phyloP scores from a whole-genome alignment of 192 early-diverging fungal species.

The Dimargaris xerosporica region DNA sequence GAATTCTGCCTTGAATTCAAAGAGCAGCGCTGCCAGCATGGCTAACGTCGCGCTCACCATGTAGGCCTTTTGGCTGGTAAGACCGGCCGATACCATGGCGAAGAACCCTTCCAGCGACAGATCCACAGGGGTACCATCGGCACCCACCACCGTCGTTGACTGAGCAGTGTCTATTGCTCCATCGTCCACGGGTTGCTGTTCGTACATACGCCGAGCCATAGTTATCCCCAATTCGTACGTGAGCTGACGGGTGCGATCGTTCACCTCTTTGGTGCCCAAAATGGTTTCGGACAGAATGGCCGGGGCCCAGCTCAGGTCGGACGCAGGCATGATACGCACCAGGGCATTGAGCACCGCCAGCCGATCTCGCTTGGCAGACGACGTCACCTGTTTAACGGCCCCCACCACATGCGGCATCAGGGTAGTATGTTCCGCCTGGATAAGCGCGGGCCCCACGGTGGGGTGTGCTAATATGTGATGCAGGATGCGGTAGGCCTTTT shows the following conservation, averaged over 20 bases:
- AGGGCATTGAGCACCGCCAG: constrained; percentile 48
- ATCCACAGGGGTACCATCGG: not conserved
- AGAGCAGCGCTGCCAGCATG: constrained; percentile 68
- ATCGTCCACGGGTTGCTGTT: constrained; percentile 35
- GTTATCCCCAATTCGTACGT: constrained; percentile 74
- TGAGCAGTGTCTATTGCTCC: constrained; percentile 18
- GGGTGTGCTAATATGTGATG: constrained; percentile 34
- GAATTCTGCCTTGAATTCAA: constrained; percentile 75
- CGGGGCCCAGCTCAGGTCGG: constrained; percentile 74
- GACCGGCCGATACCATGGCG: constrained; percentile 85
- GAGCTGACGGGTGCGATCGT: constrained; percentile 65
- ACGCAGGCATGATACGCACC: constrained; percentile 41
- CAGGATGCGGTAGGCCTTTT: constrained; percentile 90
- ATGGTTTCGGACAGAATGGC: constrained; percentile 81
- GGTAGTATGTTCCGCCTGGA: constrained; percentile 20
- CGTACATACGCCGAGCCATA: constrained; percentile 84
- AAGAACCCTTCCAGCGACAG: constrained; percentile 70
- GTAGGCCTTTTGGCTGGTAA: constrained; percentile 75
- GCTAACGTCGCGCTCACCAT: constrained; percentile 89
- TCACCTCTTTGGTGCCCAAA: constrained; percentile 82
- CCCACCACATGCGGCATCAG: constrained; percentile 27
- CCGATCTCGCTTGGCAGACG: constrained; percentile 69
- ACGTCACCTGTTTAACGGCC: constrained; percentile 47
- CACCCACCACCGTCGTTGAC: too few species aligned
- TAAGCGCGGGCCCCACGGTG: constrained; percentile 22